A percentile compares a stretch with the other conserved stretches of the same genome.
phyloP scores from a whole-genome alignment of 2,329 filamentous ascomycete genomes.

The Sphaerostilbella broomeana region DNA sequence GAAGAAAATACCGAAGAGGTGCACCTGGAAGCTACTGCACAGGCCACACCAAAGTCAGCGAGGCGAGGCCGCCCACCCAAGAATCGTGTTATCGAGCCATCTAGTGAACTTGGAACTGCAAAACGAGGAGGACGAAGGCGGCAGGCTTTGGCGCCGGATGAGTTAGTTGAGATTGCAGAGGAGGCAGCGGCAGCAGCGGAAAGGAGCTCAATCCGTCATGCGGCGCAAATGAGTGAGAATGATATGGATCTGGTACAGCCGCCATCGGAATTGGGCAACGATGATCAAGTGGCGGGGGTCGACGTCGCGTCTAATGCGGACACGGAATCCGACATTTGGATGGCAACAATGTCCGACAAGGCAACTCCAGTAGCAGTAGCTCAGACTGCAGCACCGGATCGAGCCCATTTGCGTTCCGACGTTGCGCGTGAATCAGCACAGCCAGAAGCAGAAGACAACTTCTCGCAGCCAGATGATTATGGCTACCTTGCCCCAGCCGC shows the following conservation, averaged over 20 bases:
- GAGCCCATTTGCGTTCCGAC: background rate
- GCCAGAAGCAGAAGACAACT: conserved; percentile 12
- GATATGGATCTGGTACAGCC: conserved; percentile 25
- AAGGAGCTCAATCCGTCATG: conserved; percentile 12
- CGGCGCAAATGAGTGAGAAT: conserved; percentile 19
- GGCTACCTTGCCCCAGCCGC: conserved; percentile 23
- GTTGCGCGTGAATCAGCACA: conserved; percentile 12
- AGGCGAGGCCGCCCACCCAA: conserved; percentile 27
- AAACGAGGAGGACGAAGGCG: conserved; percentile 16
- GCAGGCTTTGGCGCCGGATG: conserved; percentile 22
- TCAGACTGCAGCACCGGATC: conserved; percentile 12
- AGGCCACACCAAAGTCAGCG: conserved; percentile 27
- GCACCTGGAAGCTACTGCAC: conserved; percentile 16
- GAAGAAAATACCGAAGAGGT: conserved; percentile 24
- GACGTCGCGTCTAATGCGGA: conserved; percentile 14
- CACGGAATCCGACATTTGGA: conserved; percentile 40
- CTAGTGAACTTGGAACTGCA: conserved; percentile 19
- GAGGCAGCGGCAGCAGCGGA: conserved; percentile 16
- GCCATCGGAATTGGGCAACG: conserved; percentile 15
- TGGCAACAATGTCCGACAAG: conserved; percentile 35
- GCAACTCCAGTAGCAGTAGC: conserved; percentile 27
- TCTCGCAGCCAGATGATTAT: conserved; percentile 21
- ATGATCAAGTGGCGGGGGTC: background rate
- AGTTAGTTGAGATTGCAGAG: conserved; percentile 22
- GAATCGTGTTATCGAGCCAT: conserved; percentile 20